Conservation (phyloP, 2,329 filamentous ascomycete genomes). For the Exophiala aquamarina region DNA sequence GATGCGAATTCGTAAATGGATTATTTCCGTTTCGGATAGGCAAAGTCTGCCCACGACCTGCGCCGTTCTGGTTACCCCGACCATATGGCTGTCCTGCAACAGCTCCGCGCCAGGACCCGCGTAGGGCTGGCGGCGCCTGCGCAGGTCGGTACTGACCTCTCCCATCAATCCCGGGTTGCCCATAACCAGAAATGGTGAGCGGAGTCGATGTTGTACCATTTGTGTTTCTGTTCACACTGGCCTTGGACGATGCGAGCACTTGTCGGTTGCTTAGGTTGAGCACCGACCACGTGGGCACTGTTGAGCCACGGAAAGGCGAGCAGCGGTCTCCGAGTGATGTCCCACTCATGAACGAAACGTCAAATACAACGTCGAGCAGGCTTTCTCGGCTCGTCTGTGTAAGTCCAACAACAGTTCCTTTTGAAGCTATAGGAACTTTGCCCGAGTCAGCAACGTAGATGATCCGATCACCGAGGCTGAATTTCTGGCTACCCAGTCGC, state of each 20-base stretch:
- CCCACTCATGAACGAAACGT: conserved; percentile 94
- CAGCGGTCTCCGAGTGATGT: conserved; percentile 88
- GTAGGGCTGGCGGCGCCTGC: conserved; percentile 56
- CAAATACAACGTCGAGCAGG: conserved; percentile 89
- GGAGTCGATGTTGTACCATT: conserved; percentile 58
- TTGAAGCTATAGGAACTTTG: conserved; percentile 88
- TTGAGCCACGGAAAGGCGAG: conserved; percentile 90
- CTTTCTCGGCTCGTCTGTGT: conserved; percentile 81
- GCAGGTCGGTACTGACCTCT: conserved; percentile 62
- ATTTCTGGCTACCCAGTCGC: conserved; percentile 79
- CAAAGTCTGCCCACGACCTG: conserved; percentile 17
- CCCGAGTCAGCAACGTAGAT: conserved; percentile 91
- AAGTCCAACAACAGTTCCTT: conserved; percentile 92
- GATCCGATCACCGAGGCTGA: conserved; percentile 82
- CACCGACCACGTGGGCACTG: conserved; percentile 82
- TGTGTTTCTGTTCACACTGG: conserved; percentile 35
- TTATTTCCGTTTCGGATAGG: conserved; percentile 22
- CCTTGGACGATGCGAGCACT: conserved; percentile 60
- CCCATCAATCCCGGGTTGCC: conserved; percentile 58
- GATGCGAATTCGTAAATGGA: conserved; percentile 16
- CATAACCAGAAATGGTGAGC: conserved; percentile 57
- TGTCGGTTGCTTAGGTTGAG: conserved; percentile 84
- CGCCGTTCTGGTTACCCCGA: conserved; percentile 33
- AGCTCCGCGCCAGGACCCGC: conserved; percentile 59
- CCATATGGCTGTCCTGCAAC: conserved; percentile 45